Base-by-base conservation (phyloP, 2,329 filamentous ascomycete species). In the Colletotrichum gloeosporioides region DNA sequence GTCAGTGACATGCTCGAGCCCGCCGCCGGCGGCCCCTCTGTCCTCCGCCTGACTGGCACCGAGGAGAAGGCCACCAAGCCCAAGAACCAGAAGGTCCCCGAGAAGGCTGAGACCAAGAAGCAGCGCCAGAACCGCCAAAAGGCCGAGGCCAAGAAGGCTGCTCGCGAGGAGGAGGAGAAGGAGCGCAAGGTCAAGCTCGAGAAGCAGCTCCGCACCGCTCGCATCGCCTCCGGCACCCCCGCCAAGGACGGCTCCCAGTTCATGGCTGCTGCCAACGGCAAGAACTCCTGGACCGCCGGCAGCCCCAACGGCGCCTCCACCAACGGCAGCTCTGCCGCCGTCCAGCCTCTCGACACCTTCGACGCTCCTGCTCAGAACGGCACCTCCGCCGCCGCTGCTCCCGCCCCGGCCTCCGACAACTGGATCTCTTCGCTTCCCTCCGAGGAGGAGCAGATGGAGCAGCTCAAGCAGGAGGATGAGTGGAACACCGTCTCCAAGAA, bases 1-100 rank as follows among this genome's bases (percentile, higher is more conserved):
- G 92, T 98, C 73, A 94, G 94, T 71, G 96, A 98, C 85, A 99
- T 99, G 96, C 92, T 99, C 18, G 96, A 98, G 85, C 88, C 94
- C 65, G 86, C 91, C 59, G 85, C 91, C 4, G 83, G 92, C 53
- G 94, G 92, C 70, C 94, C 95, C 29, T 93, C 93, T 1, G 92
- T 98, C 64, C 89, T 98, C 77, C 95, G 95, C 77, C 89, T 99
- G 78, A 97, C 94, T 71, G 92, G 93, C 77, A 83, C 91, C 85
- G 81, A 90, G 86, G 83, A 92, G 89, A 86, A 90, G 82, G 91
- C 93, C 86, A 88, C 91, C 77, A 93, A 93, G 85, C 87, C 89
- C 78, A 92, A 92, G 86, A 88, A 90, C 80, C 86, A 89, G 79
- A 92, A 93, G 87, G 87, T 89, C 55, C 89, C 91, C 78, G 92